Evolutionary conservation across 1,284 basidiomycete genomes (phyloP), one percentile per base, ranked within the genome.

Genomic region (Coniferiporia weirii): DNA sequence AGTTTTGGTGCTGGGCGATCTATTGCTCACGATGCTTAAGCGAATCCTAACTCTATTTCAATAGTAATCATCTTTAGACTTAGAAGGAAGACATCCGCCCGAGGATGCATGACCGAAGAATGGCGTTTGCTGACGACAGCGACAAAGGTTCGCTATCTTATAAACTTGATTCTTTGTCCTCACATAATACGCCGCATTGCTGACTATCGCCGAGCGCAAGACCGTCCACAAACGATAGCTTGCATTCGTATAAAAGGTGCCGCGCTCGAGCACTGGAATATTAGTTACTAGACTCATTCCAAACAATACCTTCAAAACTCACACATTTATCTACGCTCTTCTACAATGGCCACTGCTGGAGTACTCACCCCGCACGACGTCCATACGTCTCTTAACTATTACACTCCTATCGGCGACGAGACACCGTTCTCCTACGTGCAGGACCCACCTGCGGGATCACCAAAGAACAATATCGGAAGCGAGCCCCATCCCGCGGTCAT

Each of bases 381-480:
- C 13, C 43, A 40, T 17, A 52, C 57, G 38, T 40, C 43, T 7
- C 49, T 63, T 22, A 63, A 63, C 59, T 63, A 60, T 47, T 60
- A 57, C 51, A 51, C 40, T 4, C 59, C 54, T 35, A 15, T 56
- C 8, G 44, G 34, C 10, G 58, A 60, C 20, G 59, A 60, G 44
- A 47, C 61, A 35, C 61, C 61, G 13, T 63, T 52, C 56, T 7
- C 40, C 10, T 60, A 63, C 54, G 52, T 59, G n/a, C 35, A 51
- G 13, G 43, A 52, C 5, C 59, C 59, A 10, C 59, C 55, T 9
- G 59, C 22, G 43, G 59, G 59, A 22, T 38, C 17, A 17, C 54
- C 59, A 12, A 46, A 48, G 27, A 20, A 32, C 20, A 63, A 63
- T 51, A 38, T 59, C 34, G 55, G 36, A 10, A 20, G 34, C 17